A percentile compares a stretch with the other conserved stretches of the same genome.
Evolutionary conservation across 371 early-diverging fungal genomes (phyloP).

Genomic region (Mortierella sp.): DNA sequence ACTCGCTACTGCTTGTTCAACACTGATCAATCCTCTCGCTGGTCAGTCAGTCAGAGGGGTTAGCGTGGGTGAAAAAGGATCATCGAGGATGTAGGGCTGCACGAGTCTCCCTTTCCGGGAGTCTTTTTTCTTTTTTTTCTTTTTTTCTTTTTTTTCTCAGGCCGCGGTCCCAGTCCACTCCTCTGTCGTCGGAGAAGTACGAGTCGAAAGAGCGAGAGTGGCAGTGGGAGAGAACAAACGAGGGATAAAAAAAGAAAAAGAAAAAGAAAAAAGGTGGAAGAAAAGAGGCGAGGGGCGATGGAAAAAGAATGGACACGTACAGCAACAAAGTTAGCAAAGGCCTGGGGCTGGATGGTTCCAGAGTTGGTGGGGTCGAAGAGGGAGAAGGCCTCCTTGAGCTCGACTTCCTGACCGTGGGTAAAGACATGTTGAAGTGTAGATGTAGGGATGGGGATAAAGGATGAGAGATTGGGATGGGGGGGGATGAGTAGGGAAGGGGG

Average conservation of each 20-base stretch:
- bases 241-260: neutral
- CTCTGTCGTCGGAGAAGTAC: too few relatives aligned
- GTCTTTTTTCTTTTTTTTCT: neutral
- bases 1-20: too few relatives aligned
- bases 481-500: slow-evolving; percentile 8
- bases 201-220: neutral
- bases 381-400: slow-evolving; percentile 53
- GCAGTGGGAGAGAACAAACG: neutral
- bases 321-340: slow-evolving; percentile 46
- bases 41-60: too few relatives aligned
- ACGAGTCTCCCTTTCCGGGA: too few relatives aligned
- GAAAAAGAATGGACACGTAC: slow-evolving; percentile 15
- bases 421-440: slow-evolving; percentile 33
- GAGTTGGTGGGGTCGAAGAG: slow-evolving; percentile 55
- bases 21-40: too few relatives aligned
- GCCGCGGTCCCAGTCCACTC: too few relatives aligned
- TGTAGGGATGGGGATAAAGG: slow-evolving; percentile 33
- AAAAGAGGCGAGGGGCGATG: neutral
- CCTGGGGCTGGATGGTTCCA: slow-evolving; percentile 52
- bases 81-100: too few relatives aligned
- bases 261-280: neutral
- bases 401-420: slow-evolving; percentile 48
- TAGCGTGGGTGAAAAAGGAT: too few relatives aligned
- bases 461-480: neutral
- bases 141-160: neutral